Conservation (phyloP, 306 rosid species). For the Castanopsis chinensis region DNA sequence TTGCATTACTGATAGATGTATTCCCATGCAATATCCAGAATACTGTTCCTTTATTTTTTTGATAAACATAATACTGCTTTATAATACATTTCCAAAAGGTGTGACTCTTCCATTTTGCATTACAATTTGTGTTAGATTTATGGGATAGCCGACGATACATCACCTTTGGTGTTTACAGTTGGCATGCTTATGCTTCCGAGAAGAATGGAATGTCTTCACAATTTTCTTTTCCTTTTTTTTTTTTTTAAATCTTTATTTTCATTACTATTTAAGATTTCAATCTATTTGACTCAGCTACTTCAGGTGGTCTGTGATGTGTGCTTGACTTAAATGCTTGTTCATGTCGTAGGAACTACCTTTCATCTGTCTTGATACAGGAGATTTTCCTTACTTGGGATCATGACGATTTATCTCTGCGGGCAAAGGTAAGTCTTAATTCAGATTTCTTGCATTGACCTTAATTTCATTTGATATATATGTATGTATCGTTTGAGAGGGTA, state of each 20-base stretch:
- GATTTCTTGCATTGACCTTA: conserved; percentile 5
- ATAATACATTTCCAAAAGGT: too few relatives aligned
- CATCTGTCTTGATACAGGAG: conserved; percentile 96
- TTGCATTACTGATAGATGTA: neutral
- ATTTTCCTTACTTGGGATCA: conserved; percentile 98
- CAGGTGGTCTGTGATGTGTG: neutral
- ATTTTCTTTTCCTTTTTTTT: neutral
- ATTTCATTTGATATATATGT: neutral
- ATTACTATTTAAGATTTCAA: neutral
- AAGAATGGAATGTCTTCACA: neutral
- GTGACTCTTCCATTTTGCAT: neutral
- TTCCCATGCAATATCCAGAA: neutral
- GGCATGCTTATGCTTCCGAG: neutral
- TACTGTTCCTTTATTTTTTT: neutral
- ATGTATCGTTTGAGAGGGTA: neutral
- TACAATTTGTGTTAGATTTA: neutral
- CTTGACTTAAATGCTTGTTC: conserved; percentile 5
- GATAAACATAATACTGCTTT: neutral
- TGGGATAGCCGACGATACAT: neutral
- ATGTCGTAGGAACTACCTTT: conserved; percentile 82
- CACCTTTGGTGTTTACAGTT: neutral
- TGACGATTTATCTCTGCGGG: conserved; percentile 87
- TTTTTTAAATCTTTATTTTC: neutral
- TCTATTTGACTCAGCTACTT: neutral
- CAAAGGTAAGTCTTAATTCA: conserved; percentile 52